Percentiles rank a stretch among this genome's conserved stretches.
Conservation (phyloP, 2,329 filamentous ascomycete genomes). For the Ramularia endophylla region DNA sequence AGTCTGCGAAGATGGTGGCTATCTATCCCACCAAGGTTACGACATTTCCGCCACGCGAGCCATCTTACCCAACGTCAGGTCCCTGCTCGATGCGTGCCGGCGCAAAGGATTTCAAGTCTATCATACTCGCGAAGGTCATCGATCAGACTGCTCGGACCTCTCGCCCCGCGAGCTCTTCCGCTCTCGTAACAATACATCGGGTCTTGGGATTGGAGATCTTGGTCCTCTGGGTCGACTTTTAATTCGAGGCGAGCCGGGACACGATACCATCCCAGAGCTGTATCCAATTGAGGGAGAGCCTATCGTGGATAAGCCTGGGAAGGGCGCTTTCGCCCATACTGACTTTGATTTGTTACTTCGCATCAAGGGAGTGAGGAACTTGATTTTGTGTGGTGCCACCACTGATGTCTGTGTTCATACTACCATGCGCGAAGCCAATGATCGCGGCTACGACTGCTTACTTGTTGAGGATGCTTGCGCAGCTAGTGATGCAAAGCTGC, state of each 20-base stretch:
- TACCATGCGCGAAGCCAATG: slow-evolving; percentile 52
- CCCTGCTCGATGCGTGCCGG: slow-evolving; percentile 40
- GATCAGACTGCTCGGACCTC: slow-evolving; percentile 51
- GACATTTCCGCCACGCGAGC: too few relatives aligned
- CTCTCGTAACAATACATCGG: slow-evolving; percentile 46
- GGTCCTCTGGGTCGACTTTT: slow-evolving; percentile 55
- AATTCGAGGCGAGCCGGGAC: slow-evolving; percentile 52
- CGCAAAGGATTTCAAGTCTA: slow-evolving; percentile 38
- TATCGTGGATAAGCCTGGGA: slow-evolving; percentile 51
- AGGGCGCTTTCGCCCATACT: slow-evolving; percentile 49
- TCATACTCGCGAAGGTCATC: slow-evolving; percentile 50
- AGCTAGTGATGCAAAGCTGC: too few relatives aligned
- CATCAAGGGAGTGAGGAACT: slow-evolving; percentile 47
- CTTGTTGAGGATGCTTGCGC: too few relatives aligned
- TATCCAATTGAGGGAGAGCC: slow-evolving; percentile 44
- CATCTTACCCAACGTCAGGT: slow-evolving; percentile 40
- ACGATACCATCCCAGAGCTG: slow-evolving; percentile 52
- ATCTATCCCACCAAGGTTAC: too few relatives aligned
- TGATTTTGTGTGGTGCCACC: slow-evolving; percentile 50
- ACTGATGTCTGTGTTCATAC: slow-evolving; percentile 52
- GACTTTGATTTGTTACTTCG: slow-evolving; percentile 49
- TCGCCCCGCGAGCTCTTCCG: slow-evolving; percentile 50
- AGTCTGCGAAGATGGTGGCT: too few relatives aligned
- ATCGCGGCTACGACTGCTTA: too few relatives aligned
- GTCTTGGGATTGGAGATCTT: slow-evolving; percentile 46